Base-by-base conservation (phyloP, 306 rosid species). In the Ceratonia siliqua region DNA sequence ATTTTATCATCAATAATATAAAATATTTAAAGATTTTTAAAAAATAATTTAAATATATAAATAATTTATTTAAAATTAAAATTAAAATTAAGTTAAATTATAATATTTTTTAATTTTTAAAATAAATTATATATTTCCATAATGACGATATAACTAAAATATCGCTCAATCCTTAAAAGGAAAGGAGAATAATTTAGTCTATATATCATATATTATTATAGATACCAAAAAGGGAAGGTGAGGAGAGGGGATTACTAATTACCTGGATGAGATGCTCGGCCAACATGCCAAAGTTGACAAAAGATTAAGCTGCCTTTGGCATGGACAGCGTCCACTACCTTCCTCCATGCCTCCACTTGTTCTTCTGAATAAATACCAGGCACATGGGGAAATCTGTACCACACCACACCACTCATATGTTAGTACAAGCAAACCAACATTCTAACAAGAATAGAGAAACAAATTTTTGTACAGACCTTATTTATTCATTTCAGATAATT, bases 241-340 rank as follows among this genome's bases (percentile, higher is more conserved):
- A 5, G n/a, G n/a, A 43, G 2, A 13, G 3, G 17, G n/a, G 3
- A 28, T 45, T n/a, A n/a, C n/a, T 33, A 8, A 17, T 12, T 78
- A 89, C 91, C 85, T 71, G 75, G 79, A 78, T 88, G 97, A 14
- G 99, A 92, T 4, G 97, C 97, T 56, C 97, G 92, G 36, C 99
- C 99, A 2, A 92, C 99, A 50, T 91, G 99, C 95, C 99, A 94
- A 8, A 94, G 86, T 72, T 94, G 99, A 82, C 97, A 92, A 79
- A 90, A 94, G 74, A 91, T 76, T 28, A 90, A 53, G 83, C 87
- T 78, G 56, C 99, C 95, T 70, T 90, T 88, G 61, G 87, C 92
- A 75, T 94, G 97, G 15, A 91, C 98, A 0, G 96, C 96, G 80
- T 92, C 93, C 64, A 91, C 97, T 32, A 91, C 74, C 59, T 79